Base-by-base conservation (phyloP, 208 protist species). In the Crithidia brevicula region DNA sequence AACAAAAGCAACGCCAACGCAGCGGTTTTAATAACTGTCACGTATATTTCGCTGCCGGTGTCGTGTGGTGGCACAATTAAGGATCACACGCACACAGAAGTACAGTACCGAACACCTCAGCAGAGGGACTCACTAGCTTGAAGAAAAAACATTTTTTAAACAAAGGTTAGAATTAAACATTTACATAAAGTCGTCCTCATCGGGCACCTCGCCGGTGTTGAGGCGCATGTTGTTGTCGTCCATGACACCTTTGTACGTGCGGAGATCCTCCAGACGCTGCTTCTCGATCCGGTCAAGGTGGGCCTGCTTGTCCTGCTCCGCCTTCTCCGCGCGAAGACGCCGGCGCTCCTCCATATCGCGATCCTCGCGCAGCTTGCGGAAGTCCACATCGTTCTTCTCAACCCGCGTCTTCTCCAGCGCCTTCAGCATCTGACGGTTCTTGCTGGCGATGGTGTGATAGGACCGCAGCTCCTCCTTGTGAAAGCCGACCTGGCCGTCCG, bases 111-210 rank as follows among this genome's bases (percentile, higher is more conserved):
- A n/a, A n/a, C n/a, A n/a, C n/a, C 18, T 4, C 43, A 49, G 1
- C 9, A 31, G 20, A 34, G 34, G 6, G 18, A 54, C 22, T n/a
- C 30, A 4, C 20, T 36, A 11, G 0, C 18, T 28, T 31, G 23
- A 3, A 56, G 0, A 50, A 74, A 31, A 58, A 20, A 27, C n/a
- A 73, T 18, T 52, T 62, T 27, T 52, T 31, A 42, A n/a, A 58
- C 30, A 20, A 25, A 27, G 5, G 22, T 18, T 50, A 20, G 4
- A 42, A 10, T 25, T 22, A 13, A 6, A 5, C 1, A 16, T 23
- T 89, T 89, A 98, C 94, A 98, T 98, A 62, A 98, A 98, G 64
- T 98, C 95, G 73, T 98, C 96, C 50, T 98, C 95, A 53, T 96
- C 92, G 3, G 86, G 83, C 18, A 91, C 85, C 66, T 93, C 79